phyloP scores from a whole-genome alignment of 1,284 basidiomycete species.

The Melampsora medusae region DNA sequence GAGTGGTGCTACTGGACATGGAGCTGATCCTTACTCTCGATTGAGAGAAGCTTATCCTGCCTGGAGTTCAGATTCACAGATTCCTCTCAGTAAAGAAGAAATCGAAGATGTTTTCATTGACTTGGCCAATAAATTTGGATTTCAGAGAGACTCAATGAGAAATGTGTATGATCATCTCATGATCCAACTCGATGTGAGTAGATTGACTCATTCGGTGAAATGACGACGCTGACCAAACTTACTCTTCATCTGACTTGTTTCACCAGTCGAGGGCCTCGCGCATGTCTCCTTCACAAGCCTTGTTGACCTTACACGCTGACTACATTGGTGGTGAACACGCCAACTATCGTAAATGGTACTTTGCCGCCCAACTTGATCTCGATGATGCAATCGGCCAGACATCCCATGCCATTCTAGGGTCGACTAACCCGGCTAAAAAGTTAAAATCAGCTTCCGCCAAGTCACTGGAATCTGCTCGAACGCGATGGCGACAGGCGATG shows the following conservation, averaged over 20 bases:
- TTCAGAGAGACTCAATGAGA: slow-evolving; percentile 75
- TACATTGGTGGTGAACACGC: slow-evolving; percentile 83
- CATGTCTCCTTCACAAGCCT: slow-evolving; percentile 93
- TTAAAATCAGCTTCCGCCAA: slow-evolving; percentile 67
- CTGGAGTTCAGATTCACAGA: slow-evolving; percentile 86
- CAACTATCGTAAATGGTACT: slow-evolving; percentile 74
- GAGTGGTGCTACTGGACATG: slow-evolving; percentile 6
- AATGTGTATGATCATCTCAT: slow-evolving; percentile 92
- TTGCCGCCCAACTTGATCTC: slow-evolving; percentile 96
- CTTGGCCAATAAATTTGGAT: slow-evolving; percentile 97
- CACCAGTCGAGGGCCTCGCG: slow-evolving; percentile 76
- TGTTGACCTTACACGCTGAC: slow-evolving; percentile 92
- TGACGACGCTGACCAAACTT: neutral
- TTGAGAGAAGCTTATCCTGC: slow-evolving; percentile 79
- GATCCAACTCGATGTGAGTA: slow-evolving; percentile 78
- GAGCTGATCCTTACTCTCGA: slow-evolving; percentile 39
- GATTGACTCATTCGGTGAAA: slow-evolving; percentile 44
- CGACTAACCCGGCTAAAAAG: slow-evolving; percentile 62
- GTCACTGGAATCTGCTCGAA: slow-evolving; percentile 79
- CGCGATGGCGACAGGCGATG: slow-evolving; percentile 96
- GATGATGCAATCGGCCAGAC: slow-evolving; percentile 93
- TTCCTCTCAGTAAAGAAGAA: slow-evolving; percentile 95
- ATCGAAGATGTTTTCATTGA: slow-evolving; percentile 99
- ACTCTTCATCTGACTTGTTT: neutral
- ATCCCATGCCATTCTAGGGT: slow-evolving; percentile 74